phyloP scores from a whole-genome alignment of 495 filamentous ascomycete species.

The Aspergillus cavernicola region DNA sequence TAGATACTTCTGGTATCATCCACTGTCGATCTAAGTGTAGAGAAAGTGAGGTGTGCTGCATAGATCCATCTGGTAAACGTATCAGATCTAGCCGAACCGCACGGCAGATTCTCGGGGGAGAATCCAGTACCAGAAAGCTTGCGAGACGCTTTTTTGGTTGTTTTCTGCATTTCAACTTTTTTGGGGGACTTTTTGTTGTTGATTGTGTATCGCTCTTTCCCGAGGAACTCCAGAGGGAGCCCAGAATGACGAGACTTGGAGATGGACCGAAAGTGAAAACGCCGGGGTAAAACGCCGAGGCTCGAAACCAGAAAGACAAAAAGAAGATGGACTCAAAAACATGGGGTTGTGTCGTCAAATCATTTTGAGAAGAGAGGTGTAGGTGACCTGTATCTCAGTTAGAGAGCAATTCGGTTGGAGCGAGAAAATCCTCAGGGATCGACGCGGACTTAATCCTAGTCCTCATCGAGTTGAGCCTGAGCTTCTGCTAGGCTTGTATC shows the following conservation, averaged over 20 bases:
- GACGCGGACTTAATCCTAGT: constrained; percentile 5
- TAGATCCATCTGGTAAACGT: no score
- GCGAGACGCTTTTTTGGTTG: no score
- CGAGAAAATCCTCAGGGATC: not conserved
- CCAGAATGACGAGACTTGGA: no score
- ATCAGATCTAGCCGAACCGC: no score
- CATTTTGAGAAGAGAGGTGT: not conserved
- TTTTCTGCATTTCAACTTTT: no score
- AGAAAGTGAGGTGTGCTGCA: no score
- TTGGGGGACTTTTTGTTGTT: not conserved
- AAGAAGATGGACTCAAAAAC: not conserved
- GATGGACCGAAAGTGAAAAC: not conserved
- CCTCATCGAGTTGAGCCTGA: constrained; percentile 13
- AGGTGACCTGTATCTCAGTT: not conserved
- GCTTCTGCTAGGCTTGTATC: constrained; percentile 9
- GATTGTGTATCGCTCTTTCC: not conserved
- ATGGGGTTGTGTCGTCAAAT: not conserved
- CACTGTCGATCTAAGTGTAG: no score
- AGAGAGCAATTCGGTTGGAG: not conserved
- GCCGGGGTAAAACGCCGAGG: no score
- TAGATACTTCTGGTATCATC: no score
- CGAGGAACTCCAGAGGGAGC: no score
- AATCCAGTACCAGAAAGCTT: no score
- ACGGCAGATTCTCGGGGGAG: no score
- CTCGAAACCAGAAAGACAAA: not conserved